Percentiles rank a stretch among this genome's conserved stretches.
These are phyloP conservation scores for Tricholomella constricta DNA, from an alignment of 768 basidiomycete species.

Conservation along the genomic window DNA sequence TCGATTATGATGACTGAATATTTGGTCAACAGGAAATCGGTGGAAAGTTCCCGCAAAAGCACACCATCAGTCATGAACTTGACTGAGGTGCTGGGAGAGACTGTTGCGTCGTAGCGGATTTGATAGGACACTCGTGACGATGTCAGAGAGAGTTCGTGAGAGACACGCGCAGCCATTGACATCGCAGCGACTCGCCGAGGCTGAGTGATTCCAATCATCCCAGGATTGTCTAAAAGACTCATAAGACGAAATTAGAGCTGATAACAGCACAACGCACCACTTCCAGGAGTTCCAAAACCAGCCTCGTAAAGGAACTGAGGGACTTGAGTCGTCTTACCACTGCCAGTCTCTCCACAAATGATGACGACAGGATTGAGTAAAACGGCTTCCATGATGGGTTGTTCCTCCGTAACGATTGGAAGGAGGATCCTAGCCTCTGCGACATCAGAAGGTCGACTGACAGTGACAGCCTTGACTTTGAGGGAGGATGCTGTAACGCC, in stretches of 20 bases:
- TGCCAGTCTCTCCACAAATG: slow-evolving; percentile 92
- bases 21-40: slow-evolving; percentile 89
- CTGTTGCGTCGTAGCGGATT: slow-evolving; percentile 95
- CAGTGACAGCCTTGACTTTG: slow-evolving; percentile 46
- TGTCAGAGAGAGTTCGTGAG: slow-evolving; percentile 86
- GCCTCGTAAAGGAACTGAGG: slow-evolving; percentile 99
- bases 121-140: slow-evolving; percentile 89
- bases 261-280: slow-evolving; percentile 52
- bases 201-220: slow-evolving; percentile 98
- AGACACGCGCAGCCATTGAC: slow-evolving; percentile 93
- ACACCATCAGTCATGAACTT: slow-evolving; percentile 99
- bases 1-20: slow-evolving; percentile 97
- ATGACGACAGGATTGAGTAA: slow-evolving; percentile 84
- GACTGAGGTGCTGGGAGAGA: slow-evolving; percentile 86
- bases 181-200: slow-evolving; percentile 97
- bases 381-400: slow-evolving; percentile 91
- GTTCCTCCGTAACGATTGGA: slow-evolving; percentile 92
- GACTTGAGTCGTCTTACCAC: slow-evolving; percentile 97
- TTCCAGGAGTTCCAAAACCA: slow-evolving; percentile 83
- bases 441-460: slow-evolving; percentile 69
- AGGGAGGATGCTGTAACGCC: slow-evolving; percentile 14
- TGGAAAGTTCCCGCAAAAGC: slow-evolving; percentile 86
- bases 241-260: slow-evolving; percentile 2
- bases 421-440: slow-evolving; percentile 76
- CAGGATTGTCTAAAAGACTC: slow-evolving; percentile 76